Base-by-base conservation (phyloP, 163 green algal genomes). In the Picocystis sp. region DNA sequence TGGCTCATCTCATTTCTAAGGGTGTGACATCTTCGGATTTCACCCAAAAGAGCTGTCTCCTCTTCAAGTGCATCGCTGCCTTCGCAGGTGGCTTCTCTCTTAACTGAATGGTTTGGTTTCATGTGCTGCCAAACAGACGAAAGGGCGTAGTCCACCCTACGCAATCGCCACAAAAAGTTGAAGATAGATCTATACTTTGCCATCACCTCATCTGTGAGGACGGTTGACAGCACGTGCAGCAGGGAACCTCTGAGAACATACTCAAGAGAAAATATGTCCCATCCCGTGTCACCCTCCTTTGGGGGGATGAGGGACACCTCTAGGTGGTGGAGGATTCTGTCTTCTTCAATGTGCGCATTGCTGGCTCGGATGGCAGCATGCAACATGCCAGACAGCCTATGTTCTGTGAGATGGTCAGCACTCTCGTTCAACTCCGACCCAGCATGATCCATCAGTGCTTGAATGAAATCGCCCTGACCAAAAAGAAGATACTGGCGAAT, bases 401-500 rank as follows among this genome's bases (percentile, higher is more conserved):
- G 79, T 65, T 78, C 69, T 15, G 52, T 76, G 24, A 84, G 52
- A 6, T 56, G 42, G 22, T 45, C 46, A 9, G 73, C 73, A 15
- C 59, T 45, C 34, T 67, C 45, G 43, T 69, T 47, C 15, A 84
- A 65, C 49, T 84, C 64, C 3, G 44, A 13, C 29, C 65, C 55
- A 23, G 73, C 56, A 34, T 66, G 43, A 43, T 89, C 76, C 52
- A 89, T 77, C 44, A 91, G 67, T 12, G 63, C 61, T 19, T 78
- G 67, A 19, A 86, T 75, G 57, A 90, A 94, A 70, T 94, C 84
- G 15, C 81, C 83, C 67, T 92, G 84, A 11, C 77, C 77, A 23
- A 92, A 71, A 45, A 94, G 73, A 55, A 94, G 60, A 68, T 89
- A 93, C 43, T 75, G 69, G 48, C 82, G 77, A 17, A 93, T 64